Evolutionary conservation across 345 rosid species (phyloP).

Genomic region (Moricandia moricandioides): DNA sequence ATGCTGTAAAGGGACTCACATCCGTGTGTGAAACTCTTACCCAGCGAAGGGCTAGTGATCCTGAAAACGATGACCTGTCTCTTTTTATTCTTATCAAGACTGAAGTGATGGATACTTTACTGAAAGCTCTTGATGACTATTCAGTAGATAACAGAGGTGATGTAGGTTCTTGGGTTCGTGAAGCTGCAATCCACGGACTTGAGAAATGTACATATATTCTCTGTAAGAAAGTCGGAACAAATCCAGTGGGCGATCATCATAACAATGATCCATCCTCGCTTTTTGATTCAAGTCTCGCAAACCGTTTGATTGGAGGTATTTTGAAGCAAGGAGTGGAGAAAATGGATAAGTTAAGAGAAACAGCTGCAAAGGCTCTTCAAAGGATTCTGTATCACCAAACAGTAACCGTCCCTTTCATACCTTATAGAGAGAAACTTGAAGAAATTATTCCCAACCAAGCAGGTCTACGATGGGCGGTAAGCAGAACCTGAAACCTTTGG

Average conservation of each 20-base stretch:
- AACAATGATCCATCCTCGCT: slow-evolving; percentile 28
- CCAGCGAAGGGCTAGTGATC: slow-evolving; percentile 35
- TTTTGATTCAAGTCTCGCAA: slow-evolving; percentile 67
- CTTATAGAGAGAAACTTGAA: slow-evolving; percentile 67
- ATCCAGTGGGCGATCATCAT: slow-evolving; percentile 1
- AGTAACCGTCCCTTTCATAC: slow-evolving; percentile 59
- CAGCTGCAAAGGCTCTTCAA: slow-evolving; percentile 72
- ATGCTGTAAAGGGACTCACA: slow-evolving; percentile 86
- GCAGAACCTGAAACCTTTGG: slow-evolving; percentile 16
- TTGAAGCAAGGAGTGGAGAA: slow-evolving; percentile 92
- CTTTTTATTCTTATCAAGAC: slow-evolving; percentile 63
- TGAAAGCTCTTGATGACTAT: slow-evolving; percentile 87
- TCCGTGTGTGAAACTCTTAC: slow-evolving; percentile 81
- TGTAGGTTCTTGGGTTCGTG: slow-evolving; percentile 99
- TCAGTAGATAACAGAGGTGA: slow-evolving; percentile 96
- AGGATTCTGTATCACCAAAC: slow-evolving; percentile 63
- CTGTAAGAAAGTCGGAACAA: slow-evolving; percentile 39
- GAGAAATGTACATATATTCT: slow-evolving; percentile 80
- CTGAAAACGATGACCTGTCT: slow-evolving; percentile 45
- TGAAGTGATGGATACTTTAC: slow-evolving; percentile 76
- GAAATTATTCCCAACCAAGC: slow-evolving; percentile 54
- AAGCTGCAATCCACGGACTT: slow-evolving; percentile 92
- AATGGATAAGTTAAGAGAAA: slow-evolving; percentile 93
- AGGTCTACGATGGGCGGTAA: slow-evolving; percentile 74
- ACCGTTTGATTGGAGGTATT: slow-evolving; percentile 55